phyloP scores from a whole-genome alignment of 345 rosid genomes.

The Turnera subulata region DNA sequence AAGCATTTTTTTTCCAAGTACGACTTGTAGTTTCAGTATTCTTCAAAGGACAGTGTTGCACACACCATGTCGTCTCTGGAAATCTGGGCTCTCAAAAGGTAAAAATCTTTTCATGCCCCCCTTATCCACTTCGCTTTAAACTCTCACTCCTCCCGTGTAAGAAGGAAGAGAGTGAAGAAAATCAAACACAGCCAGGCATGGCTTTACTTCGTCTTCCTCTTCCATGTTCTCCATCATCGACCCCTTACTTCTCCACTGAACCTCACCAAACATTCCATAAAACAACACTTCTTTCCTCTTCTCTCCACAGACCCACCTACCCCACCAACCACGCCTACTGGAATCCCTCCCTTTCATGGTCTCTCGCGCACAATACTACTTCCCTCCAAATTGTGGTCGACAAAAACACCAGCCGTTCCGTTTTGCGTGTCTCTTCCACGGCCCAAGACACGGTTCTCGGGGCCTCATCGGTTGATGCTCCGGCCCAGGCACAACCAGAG shows the following conservation, averaged over 20 bases:
- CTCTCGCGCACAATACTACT: conserved; percentile 12
- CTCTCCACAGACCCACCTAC: conserved; percentile 17
- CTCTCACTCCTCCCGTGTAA: too few relatives aligned
- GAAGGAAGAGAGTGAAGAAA: too few relatives aligned
- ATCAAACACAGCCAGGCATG: too few relatives aligned
- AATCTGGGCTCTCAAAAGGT: too few relatives aligned
- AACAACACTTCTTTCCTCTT: conserved; percentile 24
- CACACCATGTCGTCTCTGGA: background rate
- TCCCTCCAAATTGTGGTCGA: conserved; percentile 22
- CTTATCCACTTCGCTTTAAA: conserved; percentile 25
- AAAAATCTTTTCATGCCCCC: conserved; percentile 6
- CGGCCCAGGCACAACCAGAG: background rate
- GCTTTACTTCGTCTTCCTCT: conserved; percentile 51
- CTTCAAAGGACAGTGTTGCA: too few relatives aligned
- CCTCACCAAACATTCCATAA: too few relatives aligned
- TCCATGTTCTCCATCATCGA: conserved; percentile 34
- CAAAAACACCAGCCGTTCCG: conserved; percentile 15
- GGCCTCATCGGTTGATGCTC: background rate
- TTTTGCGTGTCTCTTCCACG: conserved; percentile 36
- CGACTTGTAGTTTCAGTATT: too few relatives aligned
- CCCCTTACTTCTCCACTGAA: conserved; percentile 10
- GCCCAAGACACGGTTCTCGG: conserved; percentile 35
- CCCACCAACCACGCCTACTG: conserved; percentile 1
- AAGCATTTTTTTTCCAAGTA: too few relatives aligned
- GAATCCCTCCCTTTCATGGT: conserved; percentile 14